Conservation (phyloP, 306 rosid species). For the Vachellia pachyceras region DNA sequence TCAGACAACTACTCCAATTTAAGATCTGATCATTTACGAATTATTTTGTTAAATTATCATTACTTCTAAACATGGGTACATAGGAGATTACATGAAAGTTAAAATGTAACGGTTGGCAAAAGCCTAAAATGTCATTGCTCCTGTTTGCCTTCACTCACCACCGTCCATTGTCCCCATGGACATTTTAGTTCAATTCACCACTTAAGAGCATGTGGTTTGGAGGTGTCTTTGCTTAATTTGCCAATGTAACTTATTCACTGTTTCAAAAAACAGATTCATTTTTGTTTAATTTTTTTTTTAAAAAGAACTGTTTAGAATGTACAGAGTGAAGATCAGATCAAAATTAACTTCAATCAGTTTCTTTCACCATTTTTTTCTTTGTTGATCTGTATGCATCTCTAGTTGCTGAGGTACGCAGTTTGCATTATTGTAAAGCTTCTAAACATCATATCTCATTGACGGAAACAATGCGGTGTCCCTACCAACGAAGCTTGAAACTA, state of each 20-base stretch:
- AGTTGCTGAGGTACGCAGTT: not conserved
- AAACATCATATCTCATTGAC: constrained; percentile 5
- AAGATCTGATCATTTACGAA: no score
- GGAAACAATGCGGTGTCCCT: constrained; percentile 24
- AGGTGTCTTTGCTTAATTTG: not conserved
- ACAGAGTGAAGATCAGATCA: constrained; percentile 13
- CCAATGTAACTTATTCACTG: not conserved
- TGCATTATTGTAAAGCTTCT: not conserved
- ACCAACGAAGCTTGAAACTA: constrained; percentile 91
- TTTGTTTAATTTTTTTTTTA: not conserved
- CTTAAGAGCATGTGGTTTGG: not conserved
- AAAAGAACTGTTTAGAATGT: not conserved
- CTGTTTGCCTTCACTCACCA: no score
- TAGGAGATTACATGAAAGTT: no score
- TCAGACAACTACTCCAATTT: no score
- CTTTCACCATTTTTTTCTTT: constrained; percentile 22
- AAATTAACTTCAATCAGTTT: not conserved
- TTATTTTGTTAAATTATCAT: no score
- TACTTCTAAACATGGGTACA: no score
- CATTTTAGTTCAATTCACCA: no score
- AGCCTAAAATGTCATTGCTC: no score
- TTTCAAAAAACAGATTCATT: not conserved
- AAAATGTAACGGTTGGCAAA: no score
- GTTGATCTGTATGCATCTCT: constrained; percentile 13
- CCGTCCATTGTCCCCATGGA: no score